Conservation (phyloP, 495 filamentous ascomycete genomes). For the Podospora appendiculata region DNA sequence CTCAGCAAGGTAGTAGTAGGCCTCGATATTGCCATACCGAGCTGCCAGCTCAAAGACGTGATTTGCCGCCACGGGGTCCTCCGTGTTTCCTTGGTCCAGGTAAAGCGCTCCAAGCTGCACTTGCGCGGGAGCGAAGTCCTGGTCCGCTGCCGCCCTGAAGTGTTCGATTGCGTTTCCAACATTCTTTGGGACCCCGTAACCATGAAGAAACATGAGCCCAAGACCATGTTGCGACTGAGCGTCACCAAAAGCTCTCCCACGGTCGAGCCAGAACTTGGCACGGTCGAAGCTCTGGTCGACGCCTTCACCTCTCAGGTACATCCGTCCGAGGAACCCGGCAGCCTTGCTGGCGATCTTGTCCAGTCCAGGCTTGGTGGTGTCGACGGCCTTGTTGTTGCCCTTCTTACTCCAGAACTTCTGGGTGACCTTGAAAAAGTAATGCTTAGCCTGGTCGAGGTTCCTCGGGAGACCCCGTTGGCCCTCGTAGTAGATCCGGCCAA, state of each 20-base stretch:
- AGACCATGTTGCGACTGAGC: slow-evolving; percentile 78
- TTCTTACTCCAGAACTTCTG: slow-evolving; percentile 76
- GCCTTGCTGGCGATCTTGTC: slow-evolving; percentile 85
- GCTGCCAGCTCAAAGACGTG: slow-evolving; percentile 91
- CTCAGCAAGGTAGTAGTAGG: slow-evolving; percentile 93
- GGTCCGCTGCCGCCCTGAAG: slow-evolving; percentile 76
- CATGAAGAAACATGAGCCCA: slow-evolving; percentile 81
- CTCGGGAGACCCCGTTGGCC: slow-evolving; percentile 67
- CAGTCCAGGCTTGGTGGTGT: slow-evolving; percentile 43
- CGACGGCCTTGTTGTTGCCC: slow-evolving; percentile 23
- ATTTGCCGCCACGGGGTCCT: slow-evolving; percentile 55
- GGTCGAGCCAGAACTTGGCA: slow-evolving; percentile 79
- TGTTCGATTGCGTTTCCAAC: slow-evolving; percentile 64
- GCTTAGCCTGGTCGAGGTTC: slow-evolving; percentile 65
- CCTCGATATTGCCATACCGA: slow-evolving; percentile 81
- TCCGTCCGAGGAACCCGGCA: slow-evolving; percentile 84
- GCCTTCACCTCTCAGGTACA: slow-evolving; percentile 90
- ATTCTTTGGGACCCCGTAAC: slow-evolving; percentile 72
- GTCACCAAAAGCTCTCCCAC: slow-evolving; percentile 73
- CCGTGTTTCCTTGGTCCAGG: slow-evolving; percentile 77
- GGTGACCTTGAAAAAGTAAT: slow-evolving; percentile 75
- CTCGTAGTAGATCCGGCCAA: slow-evolving; percentile 87
- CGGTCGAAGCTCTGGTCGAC: slow-evolving; percentile 69
- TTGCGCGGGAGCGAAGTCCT: slow-evolving; percentile 76
- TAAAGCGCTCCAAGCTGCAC: slow-evolving; percentile 80